Evolutionary conservation across 306 rosid genomes (phyloP), one percentile per base, ranked within the genome.

Genomic region (Vachellia pachyceras): DNA sequence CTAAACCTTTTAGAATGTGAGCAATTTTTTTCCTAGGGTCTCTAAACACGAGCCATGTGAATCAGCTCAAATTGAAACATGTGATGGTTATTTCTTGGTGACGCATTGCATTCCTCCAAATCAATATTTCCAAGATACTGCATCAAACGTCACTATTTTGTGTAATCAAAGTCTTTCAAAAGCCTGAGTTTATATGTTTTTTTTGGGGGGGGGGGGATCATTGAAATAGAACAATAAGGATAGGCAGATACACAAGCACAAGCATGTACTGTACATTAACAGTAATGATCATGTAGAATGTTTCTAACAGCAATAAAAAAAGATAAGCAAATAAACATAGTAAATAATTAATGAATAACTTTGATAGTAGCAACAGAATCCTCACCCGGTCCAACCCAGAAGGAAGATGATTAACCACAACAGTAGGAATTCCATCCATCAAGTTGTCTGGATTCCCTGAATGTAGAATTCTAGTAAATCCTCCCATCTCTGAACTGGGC

Each of bases 361-460:
- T 18, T 25, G 44, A 80, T 12, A 84, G 41, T 12, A 84, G 41
- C 55, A 84, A 45, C 50, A 52, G 80, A 52, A 84, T 77, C 37
- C 93, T 89, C 88, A 95, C 99, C 93, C 89, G 85, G 76, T 95
- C 99, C 77, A 89, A 68, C 71, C 97, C 99, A 23, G 87, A 89
- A 6, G 99, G 97, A 82, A 95, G 97, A 72, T 97, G 97, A 90
- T 95, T 86, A 47, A 95, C 99, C 78, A 95, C 95, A 72, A 88
- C 76, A 41, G 99, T 92, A 50, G 99, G 99, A 86, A 95, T 95
- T 86, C 93, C 99, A 83, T 93, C 92, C 97, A 95, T 95, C 91
- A 95, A 87, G 90, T 89, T 95, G 82, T 95, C 99, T 15, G 99
- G 75, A n/a, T n/a, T n/a, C n/a, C n/a, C n/a, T n/a, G n/a, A n/a